phyloP scores from a whole-genome alignment of 23 red algal genomes.

The Agarophyton chilense region DNA sequence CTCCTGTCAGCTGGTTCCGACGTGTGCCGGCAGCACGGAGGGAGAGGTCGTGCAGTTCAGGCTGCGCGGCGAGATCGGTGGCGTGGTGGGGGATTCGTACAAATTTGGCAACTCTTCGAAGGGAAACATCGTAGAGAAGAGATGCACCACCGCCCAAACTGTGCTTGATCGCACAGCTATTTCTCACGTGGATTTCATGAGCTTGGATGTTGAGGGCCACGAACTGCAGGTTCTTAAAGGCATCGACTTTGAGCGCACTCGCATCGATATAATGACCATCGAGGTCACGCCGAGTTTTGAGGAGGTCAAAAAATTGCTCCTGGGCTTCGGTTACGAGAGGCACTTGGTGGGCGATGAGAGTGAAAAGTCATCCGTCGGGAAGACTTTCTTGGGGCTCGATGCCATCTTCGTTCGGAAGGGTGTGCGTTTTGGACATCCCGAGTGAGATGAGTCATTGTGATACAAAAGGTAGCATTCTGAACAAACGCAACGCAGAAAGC shows the following conservation, averaged over 20 bases:
- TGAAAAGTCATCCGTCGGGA: not conserved
- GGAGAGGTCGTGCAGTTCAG: slow-evolving; percentile 41
- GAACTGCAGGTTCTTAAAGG: slow-evolving; percentile 60
- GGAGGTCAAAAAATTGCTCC: not conserved
- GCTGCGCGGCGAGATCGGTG: slow-evolving; percentile 21
- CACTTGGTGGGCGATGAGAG: slow-evolving; percentile 29
- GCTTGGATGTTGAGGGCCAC: slow-evolving; percentile 77
- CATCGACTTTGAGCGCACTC: slow-evolving; percentile 54
- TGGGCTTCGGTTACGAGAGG: slow-evolving; percentile 16
- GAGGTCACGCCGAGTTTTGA: slow-evolving; percentile 36
- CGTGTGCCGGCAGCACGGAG: slow-evolving; percentile 19
- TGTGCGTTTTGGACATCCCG: slow-evolving; percentile 12
- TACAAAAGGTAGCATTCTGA: no score
- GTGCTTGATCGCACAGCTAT: slow-evolving; percentile 19
- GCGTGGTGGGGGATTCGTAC: slow-evolving; percentile 44
- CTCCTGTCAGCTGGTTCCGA: slow-evolving; percentile 58
- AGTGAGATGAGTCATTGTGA: no score
- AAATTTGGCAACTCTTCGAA: slow-evolving; percentile 30
- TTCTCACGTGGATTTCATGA: slow-evolving; percentile 56
- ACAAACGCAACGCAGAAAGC: no score
- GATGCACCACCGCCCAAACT: slow-evolving; percentile 44
- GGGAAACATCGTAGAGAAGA: slow-evolving; percentile 3
- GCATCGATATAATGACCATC: slow-evolving; percentile 54
- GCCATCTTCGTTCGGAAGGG: not conserved
- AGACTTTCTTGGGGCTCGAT: not conserved